Evolutionary conservation across 148 eudicot genomes (phyloP).

Genomic region (Arctostaphylos glauca): DNA sequence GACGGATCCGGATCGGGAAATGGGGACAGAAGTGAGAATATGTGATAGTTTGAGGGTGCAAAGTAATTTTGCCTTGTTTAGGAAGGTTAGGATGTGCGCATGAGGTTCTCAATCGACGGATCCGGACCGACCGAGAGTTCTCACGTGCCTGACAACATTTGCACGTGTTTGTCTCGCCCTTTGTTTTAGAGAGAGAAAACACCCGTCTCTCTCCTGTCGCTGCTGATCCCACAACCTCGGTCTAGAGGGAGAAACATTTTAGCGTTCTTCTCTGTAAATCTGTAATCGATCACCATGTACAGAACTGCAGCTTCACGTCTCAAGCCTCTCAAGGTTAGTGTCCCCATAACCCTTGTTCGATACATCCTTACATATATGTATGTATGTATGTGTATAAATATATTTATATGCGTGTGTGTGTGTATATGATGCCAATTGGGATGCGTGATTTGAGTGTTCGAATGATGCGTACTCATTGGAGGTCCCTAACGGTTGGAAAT

Average conservation of each 20-base stretch:
- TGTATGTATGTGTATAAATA: too few species aligned
- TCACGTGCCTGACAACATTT: not conserved
- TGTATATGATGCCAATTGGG: not conserved
- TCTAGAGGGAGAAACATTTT: constrained; percentile 3
- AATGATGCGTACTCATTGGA: not conserved
- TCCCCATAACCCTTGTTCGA: not conserved
- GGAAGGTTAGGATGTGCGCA: not conserved
- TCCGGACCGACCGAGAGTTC: not conserved
- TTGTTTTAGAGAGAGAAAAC: not conserved
- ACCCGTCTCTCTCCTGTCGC: not conserved
- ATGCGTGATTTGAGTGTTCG: not conserved
- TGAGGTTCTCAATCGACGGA: not conserved
- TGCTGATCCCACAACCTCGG: not conserved
- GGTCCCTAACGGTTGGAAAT: not conserved
- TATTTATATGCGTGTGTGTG: not conserved
- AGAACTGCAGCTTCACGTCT: constrained; percentile 39
- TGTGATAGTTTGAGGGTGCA: too few species aligned
- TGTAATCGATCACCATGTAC: constrained; percentile 27
- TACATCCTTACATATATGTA: not conserved
- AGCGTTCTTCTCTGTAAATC: not conserved
- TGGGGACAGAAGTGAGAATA: too few species aligned
- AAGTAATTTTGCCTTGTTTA: not conserved
- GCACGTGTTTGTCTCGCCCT: not conserved
- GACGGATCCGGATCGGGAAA: not conserved
- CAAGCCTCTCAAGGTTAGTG: constrained; percentile 32